Evolutionary conservation across 1,284 basidiomycete species (phyloP).

Genomic region (Sanguinoderma infundibulare): DNA sequence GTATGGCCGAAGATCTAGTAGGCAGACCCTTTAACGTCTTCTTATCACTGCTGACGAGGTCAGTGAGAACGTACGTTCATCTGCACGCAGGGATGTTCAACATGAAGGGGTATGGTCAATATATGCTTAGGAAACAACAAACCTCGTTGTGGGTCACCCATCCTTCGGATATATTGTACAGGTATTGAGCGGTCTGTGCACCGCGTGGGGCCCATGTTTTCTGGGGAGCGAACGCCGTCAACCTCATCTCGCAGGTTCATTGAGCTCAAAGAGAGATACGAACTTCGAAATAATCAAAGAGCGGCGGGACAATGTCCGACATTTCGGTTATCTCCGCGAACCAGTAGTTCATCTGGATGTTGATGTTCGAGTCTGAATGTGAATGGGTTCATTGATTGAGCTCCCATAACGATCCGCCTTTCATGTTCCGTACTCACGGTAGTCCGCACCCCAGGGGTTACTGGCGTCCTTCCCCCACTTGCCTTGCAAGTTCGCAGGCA

Average conservation of each 20-base stretch:
- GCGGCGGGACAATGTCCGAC: conserved; percentile 54
- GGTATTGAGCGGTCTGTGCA: conserved; percentile 61
- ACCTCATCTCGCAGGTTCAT: background rate
- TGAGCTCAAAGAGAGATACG: conserved; percentile 4
- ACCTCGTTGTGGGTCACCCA: conserved; percentile 79
- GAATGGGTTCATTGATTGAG: background rate
- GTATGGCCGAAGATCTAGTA: conserved; percentile 75
- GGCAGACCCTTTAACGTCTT: background rate
- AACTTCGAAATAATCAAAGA: conserved; percentile 76
- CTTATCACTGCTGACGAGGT: background rate
- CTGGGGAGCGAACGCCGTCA: conserved; percentile 42
- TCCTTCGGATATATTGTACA: conserved; percentile 70
- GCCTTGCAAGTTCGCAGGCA: conserved; percentile 77
- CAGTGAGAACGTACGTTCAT: conserved; percentile 55
- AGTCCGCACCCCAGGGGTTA: conserved; percentile 62
- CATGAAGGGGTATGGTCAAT: background rate
- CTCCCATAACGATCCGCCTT: no score
- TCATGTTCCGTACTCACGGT: conserved; percentile 40
- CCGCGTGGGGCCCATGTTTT: conserved; percentile 78
- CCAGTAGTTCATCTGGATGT: background rate
- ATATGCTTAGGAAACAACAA: conserved; percentile 4
- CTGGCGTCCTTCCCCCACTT: conserved; percentile 63
- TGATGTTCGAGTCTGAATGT: conserved; percentile 80
- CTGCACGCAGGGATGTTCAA: conserved; percentile 31
- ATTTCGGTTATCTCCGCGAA: conserved; percentile 40